Base-by-base conservation (phyloP, 2,329 filamentous ascomycete genomes). In the Clarireedia homoeocarpa region DNA sequence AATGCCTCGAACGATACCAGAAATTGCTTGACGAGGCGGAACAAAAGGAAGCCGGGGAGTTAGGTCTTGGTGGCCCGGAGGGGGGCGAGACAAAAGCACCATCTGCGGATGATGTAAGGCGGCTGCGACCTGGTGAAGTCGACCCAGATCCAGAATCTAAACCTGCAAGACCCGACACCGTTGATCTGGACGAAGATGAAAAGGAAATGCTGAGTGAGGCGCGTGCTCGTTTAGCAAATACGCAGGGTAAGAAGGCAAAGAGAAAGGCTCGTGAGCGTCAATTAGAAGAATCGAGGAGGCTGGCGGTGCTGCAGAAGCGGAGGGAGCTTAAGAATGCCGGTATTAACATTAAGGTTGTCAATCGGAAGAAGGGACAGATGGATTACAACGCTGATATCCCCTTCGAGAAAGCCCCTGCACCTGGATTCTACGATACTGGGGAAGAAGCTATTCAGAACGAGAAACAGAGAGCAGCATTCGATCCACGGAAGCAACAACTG, bases 121-220 rank as follows among this genome's bases (percentile, higher is more conserved):
- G 85, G 64, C 73, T 99, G 70, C 85, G 89, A 64, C 92, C 94
- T 5, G 94, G 94, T 63, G 94, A 99, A 74, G 81, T 96, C 59
- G 94, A 99, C 66, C 91, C 92, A n/a, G 92, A 97, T 67, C 91
- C 94, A 9, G 94, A 99, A 73, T 94, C 88, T 64, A 96, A 96
- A 71, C 94, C 94, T 55, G 94, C 94, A 38, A 82, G 91, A 58
- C 94, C 94, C 40, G 94, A 99, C 71, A 96, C 94, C 5, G 94
- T 99, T 70, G 94, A 99, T 72, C 84, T 99, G 66, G 94, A 99
- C 70, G 94, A 99, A 71, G 94, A 99, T 69, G 94, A 99, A 73
- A 97, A 99, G 76, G 94, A 99, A 73, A 99, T 99, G 94, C 74
- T 99, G 67, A 96, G 91, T 70, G 94, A 99, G 75, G 94, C 94